Conservation (phyloP, 192 early-diverging fungal species). For the Cladochytrium replicatum region DNA sequence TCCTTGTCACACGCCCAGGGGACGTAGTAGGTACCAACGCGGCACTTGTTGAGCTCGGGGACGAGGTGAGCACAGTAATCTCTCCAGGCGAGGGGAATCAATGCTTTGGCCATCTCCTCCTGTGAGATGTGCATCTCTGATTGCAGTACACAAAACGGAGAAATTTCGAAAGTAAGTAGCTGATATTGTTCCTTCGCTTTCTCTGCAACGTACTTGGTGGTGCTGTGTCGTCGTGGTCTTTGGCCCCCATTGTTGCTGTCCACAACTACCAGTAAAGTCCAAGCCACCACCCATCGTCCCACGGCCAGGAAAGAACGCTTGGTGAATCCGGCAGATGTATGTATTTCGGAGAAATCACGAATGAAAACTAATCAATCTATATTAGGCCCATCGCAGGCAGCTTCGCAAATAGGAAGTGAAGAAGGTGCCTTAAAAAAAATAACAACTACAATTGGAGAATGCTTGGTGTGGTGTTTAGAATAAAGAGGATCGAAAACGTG, state of each 20-base stretch:
- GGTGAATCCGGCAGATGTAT: background rate
- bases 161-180: background rate
- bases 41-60: constrained; percentile 85
- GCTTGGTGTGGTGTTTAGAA: no score
- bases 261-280: background rate
- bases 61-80: constrained; percentile 92
- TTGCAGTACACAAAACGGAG: no score
- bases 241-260: background rate
- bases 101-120: constrained; percentile 72
- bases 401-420: constrained; percentile 48
- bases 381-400: constrained; percentile 34
- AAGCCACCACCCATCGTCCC: background rate
- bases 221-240: background rate
- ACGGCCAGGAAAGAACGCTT: background rate
- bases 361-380: background rate
- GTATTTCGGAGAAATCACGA: background rate
- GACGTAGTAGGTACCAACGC: constrained; percentile 69
- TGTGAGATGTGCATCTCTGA: constrained; percentile 79
- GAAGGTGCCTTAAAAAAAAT: constrained; percentile 27
- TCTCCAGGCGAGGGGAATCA: constrained; percentile 75
- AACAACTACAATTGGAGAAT: background rate
- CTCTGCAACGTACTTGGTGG: background rate
- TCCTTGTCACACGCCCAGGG: constrained; percentile 93
- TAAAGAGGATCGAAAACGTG: constrained; percentile 52
- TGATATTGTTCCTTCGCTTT: background rate